A percentile compares a stretch with the other conserved stretches of the same genome.
Evolutionary conservation across 768 basidiomycete genomes (phyloP).

Genomic region (Naematelia encephala): DNA sequence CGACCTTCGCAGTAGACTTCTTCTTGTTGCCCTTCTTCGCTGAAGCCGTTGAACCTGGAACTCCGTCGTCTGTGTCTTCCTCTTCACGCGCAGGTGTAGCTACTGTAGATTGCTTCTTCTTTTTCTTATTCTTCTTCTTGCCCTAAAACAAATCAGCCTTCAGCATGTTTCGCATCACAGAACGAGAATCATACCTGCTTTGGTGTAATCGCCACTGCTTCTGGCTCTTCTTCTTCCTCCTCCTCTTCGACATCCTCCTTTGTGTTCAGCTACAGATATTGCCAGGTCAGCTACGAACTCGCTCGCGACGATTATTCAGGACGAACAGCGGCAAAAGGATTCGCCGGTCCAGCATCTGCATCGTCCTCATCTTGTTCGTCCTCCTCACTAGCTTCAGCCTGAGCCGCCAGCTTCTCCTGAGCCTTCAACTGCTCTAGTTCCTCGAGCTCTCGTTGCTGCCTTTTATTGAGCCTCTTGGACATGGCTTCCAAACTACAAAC

Average conservation of each 20-base stretch:
- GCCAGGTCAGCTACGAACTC: neutral
- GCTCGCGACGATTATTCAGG: neutral
- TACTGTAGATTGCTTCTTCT: slow-evolving; percentile 68
- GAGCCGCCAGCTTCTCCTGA: slow-evolving; percentile 13
- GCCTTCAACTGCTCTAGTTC: slow-evolving; percentile 57
- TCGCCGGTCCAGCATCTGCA: slow-evolving; percentile 23
- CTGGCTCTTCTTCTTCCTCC: slow-evolving; percentile 30
- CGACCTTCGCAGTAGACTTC: slow-evolving; percentile 10
- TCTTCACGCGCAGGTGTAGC: slow-evolving; percentile 64
- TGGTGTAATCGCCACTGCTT: slow-evolving; percentile 7
- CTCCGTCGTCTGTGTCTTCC: slow-evolving; percentile 55
- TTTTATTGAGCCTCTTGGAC: slow-evolving; percentile 61
- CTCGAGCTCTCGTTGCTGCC: slow-evolving; percentile 80
- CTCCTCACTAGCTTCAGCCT: slow-evolving; percentile 20
- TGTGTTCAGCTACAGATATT: slow-evolving; percentile 22
- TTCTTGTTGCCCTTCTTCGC: slow-evolving; percentile 60
- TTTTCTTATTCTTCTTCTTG: slow-evolving; percentile 66
- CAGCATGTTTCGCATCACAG: too few species aligned
- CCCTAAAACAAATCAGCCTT: slow-evolving; percentile 18
- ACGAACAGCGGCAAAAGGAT: slow-evolving; percentile 48
- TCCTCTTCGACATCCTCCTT: slow-evolving; percentile 28
- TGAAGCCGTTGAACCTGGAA: slow-evolving; percentile 56
- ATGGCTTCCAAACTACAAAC: slow-evolving; percentile 22
- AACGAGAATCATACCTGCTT: slow-evolving; percentile 28
- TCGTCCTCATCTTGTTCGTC: slow-evolving; percentile 17